Evolutionary conservation across 2,329 filamentous ascomycete genomes (phyloP), one percentile per base, ranked within the genome.

Genomic region (Pestalotiopsis sp.): DNA sequence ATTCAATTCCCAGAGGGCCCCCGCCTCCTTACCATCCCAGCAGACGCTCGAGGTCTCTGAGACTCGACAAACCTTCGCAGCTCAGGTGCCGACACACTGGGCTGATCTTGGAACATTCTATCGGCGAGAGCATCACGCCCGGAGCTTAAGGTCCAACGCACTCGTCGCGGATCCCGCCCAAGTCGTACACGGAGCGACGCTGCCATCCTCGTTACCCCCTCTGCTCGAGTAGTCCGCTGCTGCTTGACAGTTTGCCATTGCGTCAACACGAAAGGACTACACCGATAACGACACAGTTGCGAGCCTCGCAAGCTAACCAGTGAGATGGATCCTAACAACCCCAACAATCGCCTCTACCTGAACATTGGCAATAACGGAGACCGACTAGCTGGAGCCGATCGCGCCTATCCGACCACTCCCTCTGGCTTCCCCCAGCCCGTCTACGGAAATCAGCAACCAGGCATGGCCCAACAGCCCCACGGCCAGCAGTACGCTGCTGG

Each of bases 351-450:
- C 69, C 85, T 92, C 68, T 86, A 88, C 77, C 86, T 93, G 77
- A 92, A 92, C 81, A 88, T 91, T 74, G 86, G 85, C 77, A 91
- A 87, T 80, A 87, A 87, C 78, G 90, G 89, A 80, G 88, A 91
- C 75, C 89, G 90, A 76, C 87, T 90, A 69, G 84, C 85, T 70
- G 81, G 88, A 68, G 76, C 85, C 79, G 91, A 92, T 79, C 87
- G 91, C 78, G 85, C 90, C 73, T 94, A 93, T 85, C 93, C 92
- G 74, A 94, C 95, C 66, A 98, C 95, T 11, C 95, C 95, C 66
- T 98, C 95, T 73, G 97, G 95, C 69, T 98, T 98, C 78, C 95
- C 95, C 13, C 95, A 98, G 83, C 95, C 95, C 70, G 92, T 97
- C 79, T 89, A 87, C 73, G 83, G 85, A 68, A 76, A 77, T 57